These are phyloP conservation scores for Penicillium sp. DNA, from an alignment of 2,329 filamentous ascomycete genomes.

Conservation along the genomic window DNA sequence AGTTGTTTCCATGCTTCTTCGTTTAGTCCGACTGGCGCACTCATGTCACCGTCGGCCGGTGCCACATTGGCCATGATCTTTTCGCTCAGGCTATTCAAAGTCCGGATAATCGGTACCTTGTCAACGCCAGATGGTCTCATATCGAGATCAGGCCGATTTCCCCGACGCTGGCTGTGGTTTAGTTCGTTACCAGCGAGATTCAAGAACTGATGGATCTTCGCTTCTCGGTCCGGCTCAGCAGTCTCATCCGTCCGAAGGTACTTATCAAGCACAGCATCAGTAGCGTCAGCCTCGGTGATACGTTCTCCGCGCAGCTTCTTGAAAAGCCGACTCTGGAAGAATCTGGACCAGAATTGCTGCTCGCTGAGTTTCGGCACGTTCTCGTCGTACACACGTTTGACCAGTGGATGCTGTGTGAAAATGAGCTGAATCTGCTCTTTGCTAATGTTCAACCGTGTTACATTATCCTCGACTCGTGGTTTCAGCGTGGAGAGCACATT, in stretches of 20 bases:
- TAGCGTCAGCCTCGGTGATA: conserved; percentile 69
- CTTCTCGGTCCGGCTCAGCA: conserved; percentile 46
- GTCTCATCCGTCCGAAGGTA: conserved; percentile 73
- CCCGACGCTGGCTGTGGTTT: conserved; percentile 80
- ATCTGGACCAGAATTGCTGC: conserved; percentile 84
- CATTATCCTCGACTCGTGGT: conserved; percentile 68
- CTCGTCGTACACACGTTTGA: conserved; percentile 88
- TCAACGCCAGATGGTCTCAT: conserved; percentile 73
- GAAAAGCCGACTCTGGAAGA: conserved; percentile 85
- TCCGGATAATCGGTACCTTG: conserved; percentile 83
- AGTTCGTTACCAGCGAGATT: conserved; percentile 93
- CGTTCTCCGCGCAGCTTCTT: conserved; percentile 91
- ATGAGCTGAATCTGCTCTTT: conserved; percentile 91
- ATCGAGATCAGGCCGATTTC: conserved; percentile 83
- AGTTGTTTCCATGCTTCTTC: conserved; percentile 72
- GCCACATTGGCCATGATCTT: conserved; percentile 88
- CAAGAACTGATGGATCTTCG: conserved; percentile 80
- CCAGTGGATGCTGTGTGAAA: conserved; percentile 85
- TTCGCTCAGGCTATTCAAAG: conserved; percentile 84
- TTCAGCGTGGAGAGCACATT: conserved; percentile 92
- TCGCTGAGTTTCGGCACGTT: conserved; percentile 79
- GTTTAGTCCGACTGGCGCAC: conserved; percentile 63
- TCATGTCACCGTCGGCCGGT: conserved; percentile 67
- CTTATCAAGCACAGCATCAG: conserved; percentile 77
- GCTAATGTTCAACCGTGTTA: conserved; percentile 75